These are phyloP conservation scores for Suillus sp. DNA, from an alignment of 768 basidiomycete species.

Conservation along the genomic window DNA sequence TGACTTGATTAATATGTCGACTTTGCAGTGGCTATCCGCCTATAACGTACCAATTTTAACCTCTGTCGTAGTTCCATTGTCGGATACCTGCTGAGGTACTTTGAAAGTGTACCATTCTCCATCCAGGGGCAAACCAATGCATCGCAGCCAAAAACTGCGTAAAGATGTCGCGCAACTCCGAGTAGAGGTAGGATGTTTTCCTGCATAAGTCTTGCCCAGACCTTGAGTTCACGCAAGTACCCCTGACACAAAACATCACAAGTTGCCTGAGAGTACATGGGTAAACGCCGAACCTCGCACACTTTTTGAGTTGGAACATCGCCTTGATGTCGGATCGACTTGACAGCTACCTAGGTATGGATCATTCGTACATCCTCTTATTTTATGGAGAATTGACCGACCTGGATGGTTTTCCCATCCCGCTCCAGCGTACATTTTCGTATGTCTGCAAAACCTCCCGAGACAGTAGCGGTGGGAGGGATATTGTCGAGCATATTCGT, in stretches of 20 bases:
- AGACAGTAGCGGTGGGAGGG: background rate
- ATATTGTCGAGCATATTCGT: background rate
- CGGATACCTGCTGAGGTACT: constrained; percentile 19
- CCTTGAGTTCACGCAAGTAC: constrained; percentile 20
- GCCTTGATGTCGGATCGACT: background rate
- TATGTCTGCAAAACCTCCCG: constrained; percentile 24
- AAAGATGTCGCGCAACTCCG: constrained; percentile 29
- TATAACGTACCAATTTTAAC: background rate
- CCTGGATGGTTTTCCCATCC: background rate
- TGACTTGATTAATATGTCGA: background rate
- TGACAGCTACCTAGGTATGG: background rate
- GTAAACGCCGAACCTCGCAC: background rate
- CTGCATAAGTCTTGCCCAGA: constrained; percentile 25
- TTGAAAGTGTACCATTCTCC: constrained; percentile 26
- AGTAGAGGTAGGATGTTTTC: constrained; percentile 34
- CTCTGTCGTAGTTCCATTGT: background rate
- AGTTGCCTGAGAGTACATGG: background rate
- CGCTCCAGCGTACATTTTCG: constrained; percentile 22
- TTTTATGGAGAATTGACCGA: background rate
- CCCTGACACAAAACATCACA: constrained; percentile 18
- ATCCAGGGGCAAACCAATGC: constrained; percentile 37
- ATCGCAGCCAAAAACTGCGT: constrained; percentile 20
- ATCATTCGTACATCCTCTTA: background rate
- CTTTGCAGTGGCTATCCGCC: background rate
- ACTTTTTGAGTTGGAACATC: background rate